Percentiles rank a stretch among this genome's conserved stretches.
These are phyloP conservation scores for Eustoma russellianum DNA, from an alignment of 257 asterid genomes.

Conservation along the genomic window DNA sequence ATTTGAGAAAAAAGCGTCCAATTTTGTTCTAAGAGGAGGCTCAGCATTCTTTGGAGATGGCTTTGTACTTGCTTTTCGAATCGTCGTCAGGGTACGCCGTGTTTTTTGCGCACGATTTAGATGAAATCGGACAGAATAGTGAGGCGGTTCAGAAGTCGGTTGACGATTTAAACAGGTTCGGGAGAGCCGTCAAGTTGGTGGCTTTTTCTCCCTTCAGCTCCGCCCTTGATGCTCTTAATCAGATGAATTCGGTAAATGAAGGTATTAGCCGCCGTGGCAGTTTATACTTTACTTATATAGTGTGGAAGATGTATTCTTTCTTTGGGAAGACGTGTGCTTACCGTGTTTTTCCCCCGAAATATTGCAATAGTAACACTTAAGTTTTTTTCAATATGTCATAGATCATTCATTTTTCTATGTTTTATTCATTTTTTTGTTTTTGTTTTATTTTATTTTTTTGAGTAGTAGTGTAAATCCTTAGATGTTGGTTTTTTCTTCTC, in stretches of 20 bases:
- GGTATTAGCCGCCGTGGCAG: slow-evolving; percentile 22
- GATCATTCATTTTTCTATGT: no score
- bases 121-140: slow-evolving; percentile 84
- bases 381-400: no score
- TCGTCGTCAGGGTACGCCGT: slow-evolving; percentile 74
- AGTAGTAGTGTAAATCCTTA: no score
- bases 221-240: slow-evolving; percentile 89
- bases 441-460: no score
- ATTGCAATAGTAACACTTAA: no score
- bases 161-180: slow-evolving; percentile 63
- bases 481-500: no score
- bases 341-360: no score
- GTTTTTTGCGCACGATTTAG: slow-evolving; percentile 60
- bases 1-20: background rate
- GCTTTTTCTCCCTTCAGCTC: slow-evolving; percentile 75
- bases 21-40: background rate
- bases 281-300: no score
- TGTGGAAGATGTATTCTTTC: no score
- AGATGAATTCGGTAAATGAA: slow-evolving; percentile 86
- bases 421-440: no score
- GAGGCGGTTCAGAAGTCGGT: slow-evolving; percentile 77
- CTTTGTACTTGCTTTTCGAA: slow-evolving; percentile 62
- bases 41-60: slow-evolving; percentile 18
- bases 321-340: no score
- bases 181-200: slow-evolving; percentile 62